These are phyloP conservation scores for Thalassiosira mediterranea DNA, from an alignment of 352 stramenopile genomes.

Conservation along the genomic window DNA sequence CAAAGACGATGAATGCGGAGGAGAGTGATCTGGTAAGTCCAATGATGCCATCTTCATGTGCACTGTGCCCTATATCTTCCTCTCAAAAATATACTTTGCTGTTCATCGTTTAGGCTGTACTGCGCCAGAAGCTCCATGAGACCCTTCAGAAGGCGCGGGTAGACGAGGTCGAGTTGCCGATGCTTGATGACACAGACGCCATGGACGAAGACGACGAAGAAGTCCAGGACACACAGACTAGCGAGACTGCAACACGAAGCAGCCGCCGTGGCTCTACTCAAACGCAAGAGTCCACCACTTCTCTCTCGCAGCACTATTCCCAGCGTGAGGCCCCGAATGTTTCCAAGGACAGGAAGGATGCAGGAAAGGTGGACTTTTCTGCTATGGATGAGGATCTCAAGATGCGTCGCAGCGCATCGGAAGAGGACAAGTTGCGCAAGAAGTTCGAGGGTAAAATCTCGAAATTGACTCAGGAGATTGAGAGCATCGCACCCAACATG, in stretches of 20 bases:
- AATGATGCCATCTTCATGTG: no score
- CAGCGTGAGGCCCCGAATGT: constrained; percentile 78
- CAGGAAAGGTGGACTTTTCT: constrained; percentile 90
- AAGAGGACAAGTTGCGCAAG: constrained; percentile 82
- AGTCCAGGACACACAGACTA: constrained; percentile 28
- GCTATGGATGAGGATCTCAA: constrained; percentile 84
- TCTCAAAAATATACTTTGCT: no score
- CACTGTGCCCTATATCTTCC: no score
- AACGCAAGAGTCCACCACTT: constrained; percentile 66
- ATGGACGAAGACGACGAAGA: constrained; percentile 42
- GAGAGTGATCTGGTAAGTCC: constrained; percentile 91
- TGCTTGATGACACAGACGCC: constrained; percentile 64
- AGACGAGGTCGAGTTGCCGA: constrained; percentile 92
- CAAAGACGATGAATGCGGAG: constrained; percentile 87
- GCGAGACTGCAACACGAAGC: constrained; percentile 27
- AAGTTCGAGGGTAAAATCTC: constrained; percentile 87
- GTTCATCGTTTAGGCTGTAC: no score
- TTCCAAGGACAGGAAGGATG: constrained; percentile 74
- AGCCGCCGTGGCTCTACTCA: constrained; percentile 17
- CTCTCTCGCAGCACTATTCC: constrained; percentile 72
- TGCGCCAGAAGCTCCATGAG: constrained; percentile 93
- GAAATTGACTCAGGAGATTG: constrained; percentile 84
- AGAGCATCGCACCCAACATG: constrained; percentile 98
- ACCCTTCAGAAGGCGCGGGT: constrained; percentile 93
- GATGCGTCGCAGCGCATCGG: constrained; percentile 72